A percentile compares a stretch with the other conserved stretches of the same genome.
Conservation (phyloP, 2,329 filamentous ascomycete genomes). For the Talaromyces sp. region DNA sequence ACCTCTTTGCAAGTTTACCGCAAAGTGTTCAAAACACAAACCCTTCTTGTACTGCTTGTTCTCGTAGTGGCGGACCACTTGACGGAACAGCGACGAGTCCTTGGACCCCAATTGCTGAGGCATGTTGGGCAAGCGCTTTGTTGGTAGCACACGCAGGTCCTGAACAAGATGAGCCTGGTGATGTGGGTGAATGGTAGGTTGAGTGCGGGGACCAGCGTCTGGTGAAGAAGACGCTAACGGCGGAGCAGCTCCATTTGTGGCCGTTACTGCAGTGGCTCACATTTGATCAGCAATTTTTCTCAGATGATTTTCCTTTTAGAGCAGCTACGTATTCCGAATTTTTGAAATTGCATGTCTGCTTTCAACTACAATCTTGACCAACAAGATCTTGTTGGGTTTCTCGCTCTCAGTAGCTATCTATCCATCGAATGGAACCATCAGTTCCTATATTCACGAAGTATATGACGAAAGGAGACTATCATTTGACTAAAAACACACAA, state of each 20-base stretch:
- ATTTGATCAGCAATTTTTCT: neutral
- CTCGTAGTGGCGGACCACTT: slow-evolving; percentile 94
- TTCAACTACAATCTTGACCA: neutral
- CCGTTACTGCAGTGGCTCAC: neutral
- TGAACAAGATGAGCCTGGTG: slow-evolving; percentile 21
- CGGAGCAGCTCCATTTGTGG: slow-evolving; percentile 7
- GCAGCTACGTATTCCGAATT: too few relatives aligned
- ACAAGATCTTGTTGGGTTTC: neutral
- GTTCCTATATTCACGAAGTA: neutral
- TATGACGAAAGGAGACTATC: neutral
- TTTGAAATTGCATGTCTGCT: too few relatives aligned
- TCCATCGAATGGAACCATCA: neutral
- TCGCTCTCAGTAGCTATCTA: neutral
- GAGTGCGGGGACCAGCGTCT: slow-evolving; percentile 33
- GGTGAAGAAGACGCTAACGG: slow-evolving; percentile 16
- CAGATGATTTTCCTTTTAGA: neutral
- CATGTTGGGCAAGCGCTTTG: slow-evolving; percentile 35
- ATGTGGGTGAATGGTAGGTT: slow-evolving; percentile 31
- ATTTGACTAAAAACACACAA: neutral
- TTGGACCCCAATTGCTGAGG: slow-evolving; percentile 62
- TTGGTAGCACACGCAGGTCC: slow-evolving; percentile 23
- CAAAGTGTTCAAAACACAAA: slow-evolving; percentile 29
- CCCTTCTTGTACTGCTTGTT: slow-evolving; percentile 96
- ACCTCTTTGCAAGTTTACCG: neutral
- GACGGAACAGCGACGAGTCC: slow-evolving; percentile 89